A percentile compares a stretch with the other conserved stretches of the same genome.
Evolutionary conservation across 2,329 filamentous ascomycete genomes (phyloP).

Genomic region (Venturia aucupariae): DNA sequence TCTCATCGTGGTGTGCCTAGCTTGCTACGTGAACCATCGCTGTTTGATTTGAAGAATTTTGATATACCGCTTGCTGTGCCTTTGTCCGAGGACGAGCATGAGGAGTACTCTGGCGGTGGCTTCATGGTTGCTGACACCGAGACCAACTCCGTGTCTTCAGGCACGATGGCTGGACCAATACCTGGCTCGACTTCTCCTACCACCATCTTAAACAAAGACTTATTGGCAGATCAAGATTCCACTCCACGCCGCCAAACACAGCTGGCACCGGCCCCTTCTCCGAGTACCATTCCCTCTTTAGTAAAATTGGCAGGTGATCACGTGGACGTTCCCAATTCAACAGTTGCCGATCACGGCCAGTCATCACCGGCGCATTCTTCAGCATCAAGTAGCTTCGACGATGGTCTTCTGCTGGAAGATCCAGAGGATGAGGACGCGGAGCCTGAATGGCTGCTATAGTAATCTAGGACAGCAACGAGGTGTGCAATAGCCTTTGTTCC

Average conservation of each 20-base stretch:
- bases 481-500: neutral
- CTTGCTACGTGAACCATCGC: neutral
- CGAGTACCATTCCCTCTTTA: neutral
- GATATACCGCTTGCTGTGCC: neutral
- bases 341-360: neutral
- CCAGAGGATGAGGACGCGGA: slow-evolving; percentile 58
- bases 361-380: slow-evolving; percentile 12
- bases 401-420: slow-evolving; percentile 50
- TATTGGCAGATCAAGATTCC: neutral
- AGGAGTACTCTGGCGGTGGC: slow-evolving; percentile 3
- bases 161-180: neutral
- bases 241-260: neutral
- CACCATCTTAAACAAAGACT: no score
- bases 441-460: slow-evolving; percentile 47
- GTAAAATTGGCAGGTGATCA: neutral
- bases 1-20: neutral
- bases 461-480: neutral
- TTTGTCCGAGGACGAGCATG: neutral
- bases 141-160: neutral
- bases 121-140: neutral
- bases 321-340: neutral
- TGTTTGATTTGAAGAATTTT: neutral
- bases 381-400: slow-evolving; percentile 31
- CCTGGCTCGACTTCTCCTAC: neutral
- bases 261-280: neutral